Conservation (phyloP, 176 grass and related monocot species). For the Microstegium vimineum region DNA sequence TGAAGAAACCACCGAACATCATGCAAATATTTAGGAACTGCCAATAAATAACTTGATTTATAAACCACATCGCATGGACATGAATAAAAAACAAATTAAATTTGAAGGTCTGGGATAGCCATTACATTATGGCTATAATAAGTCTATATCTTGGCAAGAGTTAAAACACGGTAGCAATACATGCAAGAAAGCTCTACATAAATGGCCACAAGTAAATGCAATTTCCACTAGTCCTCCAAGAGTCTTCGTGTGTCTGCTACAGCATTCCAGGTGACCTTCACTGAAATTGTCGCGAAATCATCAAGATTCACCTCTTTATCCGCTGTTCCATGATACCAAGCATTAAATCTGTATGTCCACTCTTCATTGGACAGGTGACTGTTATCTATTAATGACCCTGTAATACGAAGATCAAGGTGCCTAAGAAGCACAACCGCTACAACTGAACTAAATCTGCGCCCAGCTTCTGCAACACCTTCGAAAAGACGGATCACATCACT, state of each 20-base stretch:
- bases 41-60: not conserved
- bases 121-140: not conserved
- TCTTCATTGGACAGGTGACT: not conserved
- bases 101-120: not conserved
- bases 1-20: not conserved
- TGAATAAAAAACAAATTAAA: not conserved
- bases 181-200: not conserved
- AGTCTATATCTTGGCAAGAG: not conserved
- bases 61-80: not conserved
- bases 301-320: not conserved
- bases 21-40: not conserved
- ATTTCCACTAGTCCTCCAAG: not conserved
- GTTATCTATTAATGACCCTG: not conserved
- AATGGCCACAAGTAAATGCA: not conserved
- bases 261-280: slow-evolving; percentile 17
- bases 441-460: not conserved
- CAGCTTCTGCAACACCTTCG: not conserved
- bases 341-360: not conserved
- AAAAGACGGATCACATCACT: slow-evolving; percentile 8
- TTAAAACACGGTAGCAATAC: not conserved
- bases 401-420: slow-evolving; percentile 22
- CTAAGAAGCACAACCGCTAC: not conserved
- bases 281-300: not conserved
- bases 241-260: not conserved
- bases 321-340: not conserved